Evolutionary conservation across 2,329 filamentous ascomycete species (phyloP), one percentile per base, ranked within the genome.

Genomic region (Botrytis medusae): DNA sequence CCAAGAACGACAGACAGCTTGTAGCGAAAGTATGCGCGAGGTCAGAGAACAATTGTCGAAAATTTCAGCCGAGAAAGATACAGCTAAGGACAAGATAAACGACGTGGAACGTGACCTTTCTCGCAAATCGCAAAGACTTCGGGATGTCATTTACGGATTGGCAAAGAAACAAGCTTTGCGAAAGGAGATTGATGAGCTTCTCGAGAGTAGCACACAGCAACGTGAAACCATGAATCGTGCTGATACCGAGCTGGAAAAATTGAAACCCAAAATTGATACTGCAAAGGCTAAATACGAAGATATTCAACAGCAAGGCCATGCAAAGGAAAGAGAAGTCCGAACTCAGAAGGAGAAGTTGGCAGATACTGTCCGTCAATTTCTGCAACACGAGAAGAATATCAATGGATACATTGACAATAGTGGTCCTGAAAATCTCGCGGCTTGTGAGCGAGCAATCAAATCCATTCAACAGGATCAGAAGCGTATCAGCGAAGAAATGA

Each of bases 241-340:
- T 1, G 94, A 98, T 77, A 84, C 85, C 67, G 92, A 96, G 54
- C 86, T 98, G 22, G 90, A 93, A 78, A 84, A 83, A n/a, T 86
- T 98, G 20, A 89, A 88, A 54, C 94, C 94, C 0, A 87, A 93
- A 80, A 90, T 97, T 61, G 85, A 89, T 9, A 92, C 93, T 79
- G 93, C 93, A 22, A 90, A 92, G 77, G 87, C 90, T 12, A 90
- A 90, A 73, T 91, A 93, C 76, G 92, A 97, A 54, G 94, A 97
- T 77, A 89, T 92, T 69, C 88, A 91, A 73, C 87, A 90, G 73
- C 90, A 90, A 60, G 92, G 93, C 14, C 90, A 91, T 25, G 86
- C 87, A 12, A 92, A 90, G 77, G 93, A 97, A 80, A 90, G 91
- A 78, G 88, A 89, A 73, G 84, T 95, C 61, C 90, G 91, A 42